Evolutionary conservation across 768 basidiomycete species (phyloP).

Genomic region (Cystobasidium onofrii): DNA sequence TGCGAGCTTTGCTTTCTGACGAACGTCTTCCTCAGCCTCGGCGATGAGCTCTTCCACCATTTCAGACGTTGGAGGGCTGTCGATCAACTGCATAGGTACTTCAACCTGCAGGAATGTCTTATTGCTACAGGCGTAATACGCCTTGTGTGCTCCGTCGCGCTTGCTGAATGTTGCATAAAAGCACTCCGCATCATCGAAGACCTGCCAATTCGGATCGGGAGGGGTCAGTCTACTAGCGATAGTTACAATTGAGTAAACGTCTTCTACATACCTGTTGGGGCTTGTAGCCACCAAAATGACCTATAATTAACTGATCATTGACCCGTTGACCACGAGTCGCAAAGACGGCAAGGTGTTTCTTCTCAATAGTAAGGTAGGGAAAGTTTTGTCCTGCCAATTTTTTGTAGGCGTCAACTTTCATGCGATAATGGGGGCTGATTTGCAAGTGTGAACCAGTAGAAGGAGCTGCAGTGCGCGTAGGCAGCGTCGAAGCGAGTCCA

Average conservation of each 20-base stretch:
- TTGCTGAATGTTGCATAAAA: background rate
- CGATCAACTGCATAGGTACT: background rate
- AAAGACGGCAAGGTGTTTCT: background rate
- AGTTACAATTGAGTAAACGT: no score
- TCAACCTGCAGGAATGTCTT: background rate
- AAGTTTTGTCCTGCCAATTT: background rate
- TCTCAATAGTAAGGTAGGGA: background rate
- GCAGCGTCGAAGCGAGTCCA: background rate
- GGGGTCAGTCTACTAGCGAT: no score
- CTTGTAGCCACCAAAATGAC: background rate
- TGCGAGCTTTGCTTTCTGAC: background rate
- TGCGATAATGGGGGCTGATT: background rate
- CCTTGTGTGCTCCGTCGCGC: background rate
- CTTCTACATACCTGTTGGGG: background rate
- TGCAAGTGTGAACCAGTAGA: background rate
- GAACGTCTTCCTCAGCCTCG: background rate
- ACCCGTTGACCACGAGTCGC: background rate
- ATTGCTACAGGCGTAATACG: background rate
- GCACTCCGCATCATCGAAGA: background rate
- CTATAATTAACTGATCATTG: background rate
- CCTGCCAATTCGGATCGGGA: background rate
- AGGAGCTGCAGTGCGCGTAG: no score
- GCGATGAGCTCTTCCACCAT: background rate
- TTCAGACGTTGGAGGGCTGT: background rate
- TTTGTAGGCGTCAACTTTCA: background rate